phyloP scores from a whole-genome alignment of 2,329 filamentous ascomycete genomes.

The Diaporthe sp. region DNA sequence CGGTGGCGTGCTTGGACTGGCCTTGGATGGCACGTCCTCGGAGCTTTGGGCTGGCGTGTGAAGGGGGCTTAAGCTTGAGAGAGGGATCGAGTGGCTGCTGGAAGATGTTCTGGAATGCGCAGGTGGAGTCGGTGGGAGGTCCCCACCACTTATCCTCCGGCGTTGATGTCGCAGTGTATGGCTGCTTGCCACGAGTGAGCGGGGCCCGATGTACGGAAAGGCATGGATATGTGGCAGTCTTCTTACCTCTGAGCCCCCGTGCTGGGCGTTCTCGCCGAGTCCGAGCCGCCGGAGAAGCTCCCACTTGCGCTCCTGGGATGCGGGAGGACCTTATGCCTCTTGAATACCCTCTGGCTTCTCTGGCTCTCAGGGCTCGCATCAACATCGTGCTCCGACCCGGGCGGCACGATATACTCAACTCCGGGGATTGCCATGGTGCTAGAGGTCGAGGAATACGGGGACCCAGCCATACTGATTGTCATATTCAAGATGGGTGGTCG shows the following conservation, averaged over 20 bases:
- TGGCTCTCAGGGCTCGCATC: slow-evolving; percentile 47
- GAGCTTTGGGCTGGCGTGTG: slow-evolving; percentile 56
- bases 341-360: slow-evolving; percentile 50
- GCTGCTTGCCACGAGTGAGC: slow-evolving; percentile 55
- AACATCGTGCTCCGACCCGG: slow-evolving; percentile 44
- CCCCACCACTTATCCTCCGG: slow-evolving; percentile 59
- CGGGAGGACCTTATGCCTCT: slow-evolving; percentile 56
- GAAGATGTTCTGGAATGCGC: slow-evolving; percentile 72
- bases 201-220: slow-evolving; percentile 42
- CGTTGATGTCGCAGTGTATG: slow-evolving; percentile 59
- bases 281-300: slow-evolving; percentile 36
- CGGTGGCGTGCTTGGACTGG: slow-evolving; percentile 71
- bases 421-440: slow-evolving; percentile 38
- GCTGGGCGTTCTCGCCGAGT: slow-evolving; percentile 36
- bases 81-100: slow-evolving; percentile 60
- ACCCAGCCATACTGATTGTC: slow-evolving; percentile 33
- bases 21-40: slow-evolving; percentile 54
- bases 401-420: slow-evolving; percentile 40
- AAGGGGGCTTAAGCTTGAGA: slow-evolving; percentile 58
- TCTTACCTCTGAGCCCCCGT: slow-evolving; percentile 36
- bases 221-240: neutral
- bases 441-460: slow-evolving; percentile 33
- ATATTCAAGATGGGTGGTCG: slow-evolving; percentile 16
- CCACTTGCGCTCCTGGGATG: slow-evolving; percentile 51
- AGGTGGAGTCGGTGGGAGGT: slow-evolving; percentile 74